Base-by-base conservation (phyloP, 192 early-diverging fungal species). In the Coemansia javaensis region DNA sequence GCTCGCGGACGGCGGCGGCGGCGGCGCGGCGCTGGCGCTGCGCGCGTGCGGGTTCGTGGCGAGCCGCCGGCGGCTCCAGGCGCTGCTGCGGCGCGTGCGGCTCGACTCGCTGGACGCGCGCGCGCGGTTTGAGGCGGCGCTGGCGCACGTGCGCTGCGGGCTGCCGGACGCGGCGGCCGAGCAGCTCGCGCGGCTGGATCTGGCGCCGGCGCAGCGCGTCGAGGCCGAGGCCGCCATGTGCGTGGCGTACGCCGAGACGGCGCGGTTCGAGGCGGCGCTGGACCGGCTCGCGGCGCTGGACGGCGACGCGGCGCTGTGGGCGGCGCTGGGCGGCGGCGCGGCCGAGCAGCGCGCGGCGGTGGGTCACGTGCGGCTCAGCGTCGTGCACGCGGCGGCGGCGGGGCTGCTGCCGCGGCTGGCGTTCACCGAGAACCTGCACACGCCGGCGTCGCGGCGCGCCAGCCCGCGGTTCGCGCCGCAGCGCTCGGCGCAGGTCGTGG, bases 61-160 rank as follows among this genome's bases (percentile, higher is more conserved):
- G 7, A 40, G 60, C 20, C 32, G 17, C 0, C 40, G 27, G 7
- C 17, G 18, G 2, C 53, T 73, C 15, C 34, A 15, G 12, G 18
- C 12, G 2, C 31, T 56, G 2, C 8, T 31, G 6, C 18, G 27
- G 20, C 22, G 14, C 7, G 12, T 36, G 8, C n/a, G 5, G 0
- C 17, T 32, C 17, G 13, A 22, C 2, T 7, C 13, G 11, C 30
- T 59, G 31, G 1, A 16, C 0, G 8, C 1, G 5, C 13, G 8
- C 0, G 55, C 50, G 41, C 40, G 25, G 13, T 50, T 38, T 23
- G 70, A 74, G 42, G 39, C 58, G 25, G 46, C 38, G 0, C 28
- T 66, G 33, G 70, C 70, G 3, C 24, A 66, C 33, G 63, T 55
- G 3, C 70, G 70, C 20, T 74, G 70, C 33, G 14, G 62, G 43